These are phyloP conservation scores for Leccinellum luteum DNA, from an alignment of 768 basidiomycete species.

Conservation along the genomic window DNA sequence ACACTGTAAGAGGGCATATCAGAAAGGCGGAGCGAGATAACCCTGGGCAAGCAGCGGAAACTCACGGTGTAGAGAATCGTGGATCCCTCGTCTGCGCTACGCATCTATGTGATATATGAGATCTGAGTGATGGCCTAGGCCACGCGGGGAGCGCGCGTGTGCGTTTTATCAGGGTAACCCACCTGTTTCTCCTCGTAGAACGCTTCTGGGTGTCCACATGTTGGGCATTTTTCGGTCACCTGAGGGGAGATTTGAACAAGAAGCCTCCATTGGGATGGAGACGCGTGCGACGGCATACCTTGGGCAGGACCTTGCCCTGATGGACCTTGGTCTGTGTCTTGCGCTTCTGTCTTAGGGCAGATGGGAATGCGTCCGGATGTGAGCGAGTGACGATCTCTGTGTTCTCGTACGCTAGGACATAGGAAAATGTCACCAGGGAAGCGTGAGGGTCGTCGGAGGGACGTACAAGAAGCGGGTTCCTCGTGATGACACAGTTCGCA, in stretches of 20 bases:
- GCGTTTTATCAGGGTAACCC: conserved; percentile 13
- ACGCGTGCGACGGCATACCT: conserved; percentile 49
- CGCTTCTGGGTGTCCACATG: conserved; percentile 81
- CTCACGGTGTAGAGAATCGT: conserved; percentile 92
- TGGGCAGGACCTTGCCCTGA: conserved; percentile 63
- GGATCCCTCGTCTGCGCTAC: conserved; percentile 92
- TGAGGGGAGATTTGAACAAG: conserved; percentile 28
- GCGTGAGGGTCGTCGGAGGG: background rate
- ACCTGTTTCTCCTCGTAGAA: conserved; percentile 90
- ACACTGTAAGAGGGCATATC: conserved; percentile 48
- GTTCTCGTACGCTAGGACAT: conserved; percentile 79
- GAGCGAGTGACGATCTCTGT: conserved; percentile 87
- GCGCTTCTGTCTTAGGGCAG: conserved; percentile 77
- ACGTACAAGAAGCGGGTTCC: conserved; percentile 88
- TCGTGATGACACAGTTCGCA: conserved; percentile 89
- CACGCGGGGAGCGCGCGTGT: background rate
- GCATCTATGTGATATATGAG: conserved; percentile 45
- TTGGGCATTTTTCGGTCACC: conserved; percentile 89
- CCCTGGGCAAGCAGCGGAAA: conserved; percentile 12
- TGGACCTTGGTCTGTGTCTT: conserved; percentile 87
- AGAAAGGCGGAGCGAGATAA: background rate
- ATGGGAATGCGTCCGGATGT: conserved; percentile 93
- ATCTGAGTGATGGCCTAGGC: background rate
- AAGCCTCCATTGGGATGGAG: background rate
- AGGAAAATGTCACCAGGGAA: background rate